These are phyloP conservation scores for Pythium brassicae DNA, from an alignment of 352 stramenopile species.

Conservation along the genomic window DNA sequence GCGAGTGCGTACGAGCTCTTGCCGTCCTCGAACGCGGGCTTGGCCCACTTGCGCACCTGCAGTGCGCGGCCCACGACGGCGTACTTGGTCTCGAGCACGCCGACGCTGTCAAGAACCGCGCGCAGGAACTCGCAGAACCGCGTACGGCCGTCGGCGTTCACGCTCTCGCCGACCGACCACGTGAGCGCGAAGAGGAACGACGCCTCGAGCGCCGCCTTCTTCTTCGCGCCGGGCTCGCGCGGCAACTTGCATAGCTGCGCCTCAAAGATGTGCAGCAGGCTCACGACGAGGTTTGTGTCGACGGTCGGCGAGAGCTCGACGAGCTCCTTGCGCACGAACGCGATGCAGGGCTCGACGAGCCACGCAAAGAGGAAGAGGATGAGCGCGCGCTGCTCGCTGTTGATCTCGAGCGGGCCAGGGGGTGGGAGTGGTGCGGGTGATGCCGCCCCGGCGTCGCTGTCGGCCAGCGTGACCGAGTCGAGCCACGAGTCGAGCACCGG, in stretches of 20 bases:
- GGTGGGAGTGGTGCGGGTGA: too few species aligned
- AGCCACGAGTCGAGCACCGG: slow-evolving; percentile 90
- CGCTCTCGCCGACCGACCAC: slow-evolving; percentile 88
- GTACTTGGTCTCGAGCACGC: slow-evolving; percentile 66
- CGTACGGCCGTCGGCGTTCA: slow-evolving; percentile 59
- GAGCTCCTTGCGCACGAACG: slow-evolving; percentile 86
- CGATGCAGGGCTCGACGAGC: slow-evolving; percentile 87
- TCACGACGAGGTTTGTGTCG: slow-evolving; percentile 88
- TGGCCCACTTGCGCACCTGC: slow-evolving; percentile 80
- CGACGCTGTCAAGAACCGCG: slow-evolving; percentile 70
- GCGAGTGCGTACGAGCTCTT: slow-evolving; percentile 50
- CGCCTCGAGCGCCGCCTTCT: slow-evolving; percentile 60
- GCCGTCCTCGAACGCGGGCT: slow-evolving; percentile 59
- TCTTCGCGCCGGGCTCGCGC: slow-evolving; percentile 68
- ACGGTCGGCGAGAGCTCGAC: slow-evolving; percentile 86
- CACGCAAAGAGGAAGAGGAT: slow-evolving; percentile 81
- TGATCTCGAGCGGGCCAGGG: slow-evolving; percentile 68
- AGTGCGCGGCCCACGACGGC: slow-evolving; percentile 70
- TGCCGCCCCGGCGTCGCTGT: slow-evolving; percentile 18
- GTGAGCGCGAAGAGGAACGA: slow-evolving; percentile 90
- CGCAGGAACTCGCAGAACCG: slow-evolving; percentile 84
- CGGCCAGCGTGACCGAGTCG: slow-evolving; percentile 44
- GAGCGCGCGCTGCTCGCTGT: slow-evolving; percentile 56
- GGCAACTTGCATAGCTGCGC: slow-evolving; percentile 67
- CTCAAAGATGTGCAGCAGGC: slow-evolving; percentile 84